Conservation (phyloP, 2,329 filamentous ascomycete species). For the Periconia digitata region DNA sequence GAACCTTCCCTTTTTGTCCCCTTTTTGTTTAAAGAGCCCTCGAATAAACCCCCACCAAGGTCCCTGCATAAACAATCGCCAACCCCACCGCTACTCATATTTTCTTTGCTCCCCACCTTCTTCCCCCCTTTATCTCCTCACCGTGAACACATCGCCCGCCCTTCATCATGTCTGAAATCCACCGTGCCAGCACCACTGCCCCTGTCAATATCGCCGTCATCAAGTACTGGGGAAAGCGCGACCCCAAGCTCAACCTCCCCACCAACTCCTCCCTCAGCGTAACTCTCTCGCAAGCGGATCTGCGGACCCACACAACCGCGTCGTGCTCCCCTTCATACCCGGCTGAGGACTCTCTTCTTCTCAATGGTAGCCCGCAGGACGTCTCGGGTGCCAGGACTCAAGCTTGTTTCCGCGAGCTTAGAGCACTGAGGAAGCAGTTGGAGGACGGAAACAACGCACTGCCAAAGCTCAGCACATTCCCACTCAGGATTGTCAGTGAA, state of each 20-base stretch:
- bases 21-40: neutral
- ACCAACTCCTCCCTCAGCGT: constrained; percentile 98
- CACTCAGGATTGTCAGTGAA: constrained; percentile 85
- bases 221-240: constrained; percentile 99
- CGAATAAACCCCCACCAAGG: neutral
- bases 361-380: constrained; percentile 83
- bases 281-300: constrained; percentile 89
- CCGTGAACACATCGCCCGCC: neutral
- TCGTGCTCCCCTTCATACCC: constrained; percentile 77
- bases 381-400: constrained; percentile 88
- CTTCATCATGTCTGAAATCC: constrained; percentile 58
- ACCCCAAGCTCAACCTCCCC: constrained; percentile 89
- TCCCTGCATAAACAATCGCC: constrained; percentile 2
- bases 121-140: neutral
- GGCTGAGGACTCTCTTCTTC: constrained; percentile 69
- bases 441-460: constrained; percentile 72
- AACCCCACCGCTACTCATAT: neutral
- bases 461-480: constrained; percentile 76
- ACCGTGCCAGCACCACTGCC: constrained; percentile 92
- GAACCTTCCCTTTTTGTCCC: neutral
- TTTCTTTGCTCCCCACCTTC: neutral
- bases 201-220: constrained; percentile 98
- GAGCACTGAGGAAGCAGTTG: constrained; percentile 72
- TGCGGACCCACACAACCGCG: constrained; percentile 94
- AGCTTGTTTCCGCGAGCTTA: constrained; percentile 87